phyloP scores from a whole-genome alignment of 2,329 filamentous ascomycete species.

The Aspergillus ochraceus region DNA sequence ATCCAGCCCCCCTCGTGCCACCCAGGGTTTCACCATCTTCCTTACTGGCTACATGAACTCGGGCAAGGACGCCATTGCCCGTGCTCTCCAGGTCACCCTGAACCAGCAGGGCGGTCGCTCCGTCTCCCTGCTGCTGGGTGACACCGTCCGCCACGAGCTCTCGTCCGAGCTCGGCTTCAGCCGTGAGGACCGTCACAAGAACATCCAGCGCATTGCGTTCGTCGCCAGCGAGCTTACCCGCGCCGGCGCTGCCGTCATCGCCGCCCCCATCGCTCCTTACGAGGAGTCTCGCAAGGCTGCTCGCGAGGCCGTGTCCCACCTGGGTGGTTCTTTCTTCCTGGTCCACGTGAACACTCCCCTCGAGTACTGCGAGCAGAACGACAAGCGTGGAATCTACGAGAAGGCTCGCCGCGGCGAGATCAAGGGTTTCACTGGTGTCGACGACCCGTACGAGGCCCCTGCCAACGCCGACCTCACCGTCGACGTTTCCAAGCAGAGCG shows the following conservation, averaged over 20 bases:
- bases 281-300: conserved; percentile 75
- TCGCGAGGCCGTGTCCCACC: conserved; percentile 72
- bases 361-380: conserved; percentile 91
- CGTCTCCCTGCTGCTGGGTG: conserved; percentile 90
- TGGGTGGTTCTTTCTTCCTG: conserved; percentile 87
- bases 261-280: conserved; percentile 92
- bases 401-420: conserved; percentile 85
- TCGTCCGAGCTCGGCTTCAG: conserved; percentile 95
- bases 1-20: conserved; percentile 85
- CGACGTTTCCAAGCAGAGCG: conserved; percentile 80
- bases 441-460: conserved; percentile 92
- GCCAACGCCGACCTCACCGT: conserved; percentile 80
- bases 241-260: conserved; percentile 90
- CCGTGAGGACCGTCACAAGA: conserved; percentile 86
- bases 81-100: conserved; percentile 91
- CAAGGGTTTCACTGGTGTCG: conserved; percentile 96
- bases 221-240: conserved; percentile 93
- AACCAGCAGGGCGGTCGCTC: conserved; percentile 97
- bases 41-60: conserved; percentile 95
- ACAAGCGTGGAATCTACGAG: conserved; percentile 86
- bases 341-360: conserved; percentile 92
- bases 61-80: conserved; percentile 94
- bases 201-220: conserved; percentile 95
- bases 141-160: conserved; percentile 90
- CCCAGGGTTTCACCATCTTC: conserved; percentile 98